Evolutionary conservation across 352 stramenopile species (phyloP), one percentile per base, ranked within the genome.

Genomic region (Globisporangium cederbergense): DNA sequence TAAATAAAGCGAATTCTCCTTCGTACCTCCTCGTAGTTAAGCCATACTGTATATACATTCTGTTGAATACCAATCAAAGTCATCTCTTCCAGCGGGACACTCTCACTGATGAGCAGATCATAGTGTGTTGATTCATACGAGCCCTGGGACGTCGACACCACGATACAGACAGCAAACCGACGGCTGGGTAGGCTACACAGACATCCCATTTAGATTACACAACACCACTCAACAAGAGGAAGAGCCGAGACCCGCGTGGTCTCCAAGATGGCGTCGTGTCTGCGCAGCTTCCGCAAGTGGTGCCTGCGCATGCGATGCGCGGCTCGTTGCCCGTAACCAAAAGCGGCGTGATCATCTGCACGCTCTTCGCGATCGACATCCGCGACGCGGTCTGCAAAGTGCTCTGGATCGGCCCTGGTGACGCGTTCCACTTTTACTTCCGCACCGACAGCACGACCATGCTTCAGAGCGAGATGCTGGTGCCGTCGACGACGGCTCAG

Each of bases 361-460:
- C 30, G 53, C 67, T 82, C 7, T 76, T 76, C 46, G 58, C 36
- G 10, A 67, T 82, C 14, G 75, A 79, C 51, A 4, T 79, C 16
- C 50, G 77, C 20, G 76, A 84, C 56, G 50, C 72, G 8, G 66
- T 72, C 49, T 59, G 60, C 42, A 84, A 84, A 38, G 45, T 77
- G 16, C 42, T 53, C 8, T 80, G 72, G 74, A 69, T 81, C 47
- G 72, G 74, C 4, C 60, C 70, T 16, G 58, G 50, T n/a, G 74
- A 80, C 7, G 76, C 74, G 4, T 84, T 72, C 52, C 67, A 72
- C 11, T 84, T 72, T 49, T 66, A 72, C 8, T 84, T 81, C 30
- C 46, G 62, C 9, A 62, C 68, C 20, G 62, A 58, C 14, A 66
- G 64, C 54, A 67, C 74, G 1, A 52, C 60, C 22, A 9, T 32